phyloP scores from a whole-genome alignment of 352 stramenopile genomes.

The Globisporangium perplexum region DNA sequence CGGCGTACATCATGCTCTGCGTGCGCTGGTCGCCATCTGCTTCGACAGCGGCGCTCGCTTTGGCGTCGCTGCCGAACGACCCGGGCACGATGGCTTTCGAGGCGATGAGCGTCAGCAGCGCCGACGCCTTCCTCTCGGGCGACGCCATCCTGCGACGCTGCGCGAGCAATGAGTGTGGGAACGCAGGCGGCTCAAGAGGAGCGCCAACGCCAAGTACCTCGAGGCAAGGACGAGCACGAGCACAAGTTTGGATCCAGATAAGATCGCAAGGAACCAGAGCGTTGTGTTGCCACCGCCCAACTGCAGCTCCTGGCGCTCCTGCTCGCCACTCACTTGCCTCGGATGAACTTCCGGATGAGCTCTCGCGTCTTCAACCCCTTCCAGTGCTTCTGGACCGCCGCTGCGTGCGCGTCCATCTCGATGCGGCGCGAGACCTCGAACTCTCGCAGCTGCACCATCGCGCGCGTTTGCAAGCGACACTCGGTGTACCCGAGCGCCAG shows the following conservation, averaged over 20 bases:
- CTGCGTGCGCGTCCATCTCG: conserved; percentile 25
- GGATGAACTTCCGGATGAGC: conserved; percentile 49
- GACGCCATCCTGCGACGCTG: conserved; percentile 1
- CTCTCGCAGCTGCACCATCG: conserved; percentile 28
- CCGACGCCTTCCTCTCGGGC: conserved; percentile 9
- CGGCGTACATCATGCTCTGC: conserved; percentile 72
- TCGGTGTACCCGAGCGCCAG: conserved; percentile 34
- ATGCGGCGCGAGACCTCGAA: conserved; percentile 32
- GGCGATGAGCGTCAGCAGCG: conserved; percentile 29
- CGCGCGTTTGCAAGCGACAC: conserved; percentile 30
- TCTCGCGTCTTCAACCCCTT: conserved; percentile 46
- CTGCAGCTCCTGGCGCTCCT: too few species aligned
- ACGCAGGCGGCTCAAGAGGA: too few species aligned
- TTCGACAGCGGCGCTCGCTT: conserved; percentile 11
- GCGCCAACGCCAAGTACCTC: too few species aligned
- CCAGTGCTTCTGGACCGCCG: conserved; percentile 52
- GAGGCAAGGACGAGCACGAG: too few species aligned
- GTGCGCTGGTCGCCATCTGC: conserved; percentile 41
- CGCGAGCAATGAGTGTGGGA: too few species aligned
- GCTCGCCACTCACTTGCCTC: neutral
- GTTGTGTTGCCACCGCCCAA: too few species aligned
- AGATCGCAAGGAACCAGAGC: neutral
- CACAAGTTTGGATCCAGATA: neutral
- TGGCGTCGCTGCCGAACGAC: conserved; percentile 8
- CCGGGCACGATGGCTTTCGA: conserved; percentile 21